These are phyloP conservation scores for Fonsecaea pedrosoi DNA, from an alignment of 2,329 filamentous ascomycete genomes.

Conservation along the genomic window DNA sequence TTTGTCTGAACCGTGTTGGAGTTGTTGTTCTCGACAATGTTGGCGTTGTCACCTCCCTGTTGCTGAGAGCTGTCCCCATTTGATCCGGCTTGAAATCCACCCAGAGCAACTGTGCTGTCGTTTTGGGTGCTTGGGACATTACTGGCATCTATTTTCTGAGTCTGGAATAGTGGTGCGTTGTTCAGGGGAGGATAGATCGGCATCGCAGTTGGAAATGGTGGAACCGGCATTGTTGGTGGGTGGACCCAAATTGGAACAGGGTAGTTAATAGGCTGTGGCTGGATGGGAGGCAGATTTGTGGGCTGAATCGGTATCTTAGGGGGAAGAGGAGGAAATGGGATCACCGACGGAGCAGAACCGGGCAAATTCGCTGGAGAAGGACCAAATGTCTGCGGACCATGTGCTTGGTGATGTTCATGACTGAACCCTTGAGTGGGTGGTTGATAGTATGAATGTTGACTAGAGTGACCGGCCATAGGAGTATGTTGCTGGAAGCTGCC, in stretches of 20 bases:
- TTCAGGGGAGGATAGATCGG: slow-evolving; percentile 23
- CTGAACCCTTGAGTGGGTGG: neutral
- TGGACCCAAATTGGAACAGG: slow-evolving; percentile 17
- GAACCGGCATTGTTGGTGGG: slow-evolving; percentile 15
- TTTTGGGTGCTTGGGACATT: neutral
- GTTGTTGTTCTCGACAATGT: slow-evolving; percentile 4
- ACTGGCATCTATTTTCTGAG: slow-evolving; percentile 1
- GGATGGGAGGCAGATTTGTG: neutral
- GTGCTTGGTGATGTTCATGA: neutral
- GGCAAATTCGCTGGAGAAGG: neutral
- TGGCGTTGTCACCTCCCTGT: neutral
- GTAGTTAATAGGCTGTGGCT: slow-evolving; percentile 10
- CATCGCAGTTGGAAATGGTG: slow-evolving; percentile 11
- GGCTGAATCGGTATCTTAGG: slow-evolving; percentile 1
- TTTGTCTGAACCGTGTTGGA: slow-evolving; percentile 1
- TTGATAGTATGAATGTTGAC: neutral
- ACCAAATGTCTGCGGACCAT: slow-evolving; percentile 12
- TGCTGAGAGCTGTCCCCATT: slow-evolving; percentile 8
- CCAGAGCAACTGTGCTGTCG: neutral
- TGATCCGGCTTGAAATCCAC: neutral
- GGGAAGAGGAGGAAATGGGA: slow-evolving; percentile 7
- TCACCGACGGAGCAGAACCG: slow-evolving; percentile 5
- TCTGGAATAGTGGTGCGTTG: slow-evolving; percentile 23
- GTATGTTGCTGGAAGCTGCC: slow-evolving; percentile 9
- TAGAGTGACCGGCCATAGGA: slow-evolving; percentile 6